Percentiles rank a stretch among this genome's conserved stretches.
Conservation (phyloP, 352 stramenopile genomes). For the Blastocystis sp. region DNA sequence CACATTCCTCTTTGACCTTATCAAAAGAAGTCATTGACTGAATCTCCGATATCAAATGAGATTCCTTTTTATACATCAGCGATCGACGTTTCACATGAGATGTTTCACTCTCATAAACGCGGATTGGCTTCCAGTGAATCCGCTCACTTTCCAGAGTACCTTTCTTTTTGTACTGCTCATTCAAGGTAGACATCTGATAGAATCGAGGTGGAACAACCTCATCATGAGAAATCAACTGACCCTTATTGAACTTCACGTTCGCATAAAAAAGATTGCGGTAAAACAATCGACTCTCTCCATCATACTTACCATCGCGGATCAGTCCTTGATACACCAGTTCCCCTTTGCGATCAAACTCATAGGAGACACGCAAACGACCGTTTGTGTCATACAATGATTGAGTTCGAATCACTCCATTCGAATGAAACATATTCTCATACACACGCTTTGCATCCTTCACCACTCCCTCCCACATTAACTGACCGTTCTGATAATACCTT, state of each 20-base stretch:
- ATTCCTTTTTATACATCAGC: neutral
- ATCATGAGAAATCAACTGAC: neutral
- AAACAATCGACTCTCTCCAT: conserved; percentile 11
- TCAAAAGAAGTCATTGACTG: neutral
- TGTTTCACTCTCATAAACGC: neutral
- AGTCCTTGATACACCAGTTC: neutral
- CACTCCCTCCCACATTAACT: conserved; percentile 1
- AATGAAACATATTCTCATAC: neutral
- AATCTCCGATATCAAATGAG: neutral
- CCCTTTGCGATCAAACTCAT: neutral
- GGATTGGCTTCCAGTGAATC: conserved; percentile 10
- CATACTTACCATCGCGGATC: neutral
- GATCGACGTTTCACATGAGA: too few relatives aligned
- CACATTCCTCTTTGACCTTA: neutral
- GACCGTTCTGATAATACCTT: conserved; percentile 13
- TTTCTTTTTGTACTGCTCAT: neutral
- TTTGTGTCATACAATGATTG: neutral
- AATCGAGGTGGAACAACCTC: neutral
- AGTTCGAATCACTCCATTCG: neutral
- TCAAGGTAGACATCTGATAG: neutral
- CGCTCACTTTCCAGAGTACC: neutral
- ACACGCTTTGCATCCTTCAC: neutral
- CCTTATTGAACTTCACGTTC: neutral
- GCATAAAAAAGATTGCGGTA: conserved; percentile 17
- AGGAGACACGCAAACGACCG: neutral